phyloP scores from a whole-genome alignment of 2,329 filamentous ascomycete genomes.

The Zopfia rhizophila region DNA sequence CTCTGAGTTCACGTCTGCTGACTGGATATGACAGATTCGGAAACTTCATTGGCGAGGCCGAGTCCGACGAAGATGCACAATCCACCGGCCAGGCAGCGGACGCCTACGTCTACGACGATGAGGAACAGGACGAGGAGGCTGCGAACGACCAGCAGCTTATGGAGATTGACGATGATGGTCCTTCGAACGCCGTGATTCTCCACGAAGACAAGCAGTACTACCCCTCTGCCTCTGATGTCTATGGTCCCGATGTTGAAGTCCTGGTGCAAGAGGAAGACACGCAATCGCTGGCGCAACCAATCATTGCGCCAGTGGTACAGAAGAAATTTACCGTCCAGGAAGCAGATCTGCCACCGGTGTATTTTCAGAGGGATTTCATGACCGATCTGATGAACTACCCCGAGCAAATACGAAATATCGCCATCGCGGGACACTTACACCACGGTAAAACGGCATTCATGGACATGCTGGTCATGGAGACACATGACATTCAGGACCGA shows the following conservation, averaged over 20 bases:
- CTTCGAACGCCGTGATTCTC: slow-evolving; percentile 95
- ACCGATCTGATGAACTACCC: slow-evolving; percentile 96
- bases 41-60: slow-evolving; percentile 96
- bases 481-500: slow-evolving; percentile 84
- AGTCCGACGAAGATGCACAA: slow-evolving; percentile 87
- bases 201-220: slow-evolving; percentile 99
- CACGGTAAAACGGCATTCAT: slow-evolving; percentile 98
- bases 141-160: slow-evolving; percentile 84
- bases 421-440: slow-evolving; percentile 90
- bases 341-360: slow-evolving; percentile 86
- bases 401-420: slow-evolving; percentile 92
- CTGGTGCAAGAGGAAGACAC: slow-evolving; percentile 97
- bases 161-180: slow-evolving; percentile 90
- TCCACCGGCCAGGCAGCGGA: slow-evolving; percentile 79
- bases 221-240: slow-evolving; percentile 95
- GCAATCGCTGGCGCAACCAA: slow-evolving; percentile 89
- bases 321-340: slow-evolving; percentile 98
- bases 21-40: slow-evolving; percentile 87
- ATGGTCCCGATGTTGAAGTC: slow-evolving; percentile 93
- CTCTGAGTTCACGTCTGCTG: too few species aligned
- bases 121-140: slow-evolving; percentile 63
- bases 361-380: slow-evolving; percentile 91
- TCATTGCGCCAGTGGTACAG: slow-evolving; percentile 89
- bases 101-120: slow-evolving; percentile 80
- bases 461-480: slow-evolving; percentile 98